phyloP scores from a whole-genome alignment of 805 yeast genomes.

The Kazachstania martiniae region DNA sequence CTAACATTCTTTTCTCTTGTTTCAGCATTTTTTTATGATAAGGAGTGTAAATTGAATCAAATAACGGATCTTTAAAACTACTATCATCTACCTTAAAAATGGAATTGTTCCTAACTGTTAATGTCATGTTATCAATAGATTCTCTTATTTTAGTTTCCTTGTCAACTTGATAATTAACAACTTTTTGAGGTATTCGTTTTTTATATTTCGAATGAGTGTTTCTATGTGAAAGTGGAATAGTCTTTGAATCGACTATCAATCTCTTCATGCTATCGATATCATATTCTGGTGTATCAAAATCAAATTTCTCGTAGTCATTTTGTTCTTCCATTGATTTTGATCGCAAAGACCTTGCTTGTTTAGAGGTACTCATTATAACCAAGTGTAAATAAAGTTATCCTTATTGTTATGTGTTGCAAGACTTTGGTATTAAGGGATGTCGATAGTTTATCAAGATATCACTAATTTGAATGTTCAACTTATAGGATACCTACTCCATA shows the following conservation, averaged over 20 bases:
- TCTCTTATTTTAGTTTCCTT: too few relatives aligned
- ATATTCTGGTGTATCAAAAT: slow-evolving; percentile 27
- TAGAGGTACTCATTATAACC: too few relatives aligned
- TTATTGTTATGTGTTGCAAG: too few relatives aligned
- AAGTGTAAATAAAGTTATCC: too few relatives aligned
- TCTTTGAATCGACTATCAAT: slow-evolving; percentile 9
- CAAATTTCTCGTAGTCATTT: slow-evolving; percentile 21
- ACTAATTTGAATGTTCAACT: too few relatives aligned
- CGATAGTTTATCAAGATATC: too few relatives aligned
- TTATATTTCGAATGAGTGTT: not conserved
- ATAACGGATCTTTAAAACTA: slow-evolving; percentile 42
- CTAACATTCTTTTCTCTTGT: slow-evolving; percentile 56
- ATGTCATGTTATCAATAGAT: too few relatives aligned
- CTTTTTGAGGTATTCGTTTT: not conserved
- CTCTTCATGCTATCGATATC: slow-evolving; percentile 12
- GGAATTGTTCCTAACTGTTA: too few relatives aligned
- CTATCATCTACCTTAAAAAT: too few relatives aligned
- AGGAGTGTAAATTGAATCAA: slow-evolving; percentile 32
- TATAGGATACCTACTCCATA: too few relatives aligned
- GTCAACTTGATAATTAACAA: slow-evolving; percentile 1
- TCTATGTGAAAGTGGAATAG: slow-evolving; percentile 1
- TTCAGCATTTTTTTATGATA: slow-evolving; percentile 52
- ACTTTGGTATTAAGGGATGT: too few relatives aligned
- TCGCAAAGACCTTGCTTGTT: slow-evolving; percentile 8
- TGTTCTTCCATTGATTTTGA: slow-evolving; percentile 7